A percentile compares a stretch with the other conserved stretches of the same genome.
Evolutionary conservation across 768 basidiomycete genomes (phyloP).

Genomic region (Collybia sp.): DNA sequence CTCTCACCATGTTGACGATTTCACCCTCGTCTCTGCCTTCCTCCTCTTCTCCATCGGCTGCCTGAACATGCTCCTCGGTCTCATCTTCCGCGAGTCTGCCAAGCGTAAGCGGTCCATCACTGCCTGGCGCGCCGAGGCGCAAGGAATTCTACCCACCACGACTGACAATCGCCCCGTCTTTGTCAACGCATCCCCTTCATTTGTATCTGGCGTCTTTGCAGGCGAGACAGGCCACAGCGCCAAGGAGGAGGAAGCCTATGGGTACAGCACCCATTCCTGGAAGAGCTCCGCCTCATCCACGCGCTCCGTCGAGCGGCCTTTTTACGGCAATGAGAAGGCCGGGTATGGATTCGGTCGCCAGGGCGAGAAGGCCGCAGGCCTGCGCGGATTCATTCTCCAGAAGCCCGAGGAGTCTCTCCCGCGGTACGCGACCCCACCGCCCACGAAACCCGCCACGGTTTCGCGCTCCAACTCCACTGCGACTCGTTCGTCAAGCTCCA

Average conservation of each 20-base stretch:
- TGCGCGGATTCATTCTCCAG: constrained; percentile 58
- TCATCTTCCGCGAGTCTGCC: constrained; percentile 69
- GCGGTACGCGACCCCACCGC: constrained; percentile 39
- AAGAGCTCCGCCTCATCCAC: constrained; percentile 11
- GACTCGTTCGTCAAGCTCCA: constrained; percentile 7
- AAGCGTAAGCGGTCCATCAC: constrained; percentile 65
- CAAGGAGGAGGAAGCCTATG: constrained; percentile 11
- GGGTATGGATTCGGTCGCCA: constrained; percentile 79
- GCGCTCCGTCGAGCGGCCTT: too few species aligned
- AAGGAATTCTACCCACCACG: constrained; percentile 51
- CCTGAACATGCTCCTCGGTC: constrained; percentile 76
- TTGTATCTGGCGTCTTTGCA: constrained; percentile 25
- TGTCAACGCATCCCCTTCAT: constrained; percentile 25
- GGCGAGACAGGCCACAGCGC: constrained; percentile 14
- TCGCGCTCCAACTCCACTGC: neutral
- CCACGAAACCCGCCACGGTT: constrained; percentile 2
- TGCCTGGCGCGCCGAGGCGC: constrained; percentile 57
- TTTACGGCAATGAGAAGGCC: constrained; percentile 23
- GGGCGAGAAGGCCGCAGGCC: constrained; percentile 71
- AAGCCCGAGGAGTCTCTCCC: constrained; percentile 56
- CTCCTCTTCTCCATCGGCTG: constrained; percentile 82
- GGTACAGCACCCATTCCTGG: constrained; percentile 22
- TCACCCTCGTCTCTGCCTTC: constrained; percentile 84
- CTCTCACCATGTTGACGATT: constrained; percentile 75
- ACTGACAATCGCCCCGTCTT: constrained; percentile 30